A percentile compares a stretch with the other conserved stretches of the same genome.
These are phyloP conservation scores for Coemansia sp. DNA, from an alignment of 192 early-diverging fungal genomes.

Conservation along the genomic window DNA sequence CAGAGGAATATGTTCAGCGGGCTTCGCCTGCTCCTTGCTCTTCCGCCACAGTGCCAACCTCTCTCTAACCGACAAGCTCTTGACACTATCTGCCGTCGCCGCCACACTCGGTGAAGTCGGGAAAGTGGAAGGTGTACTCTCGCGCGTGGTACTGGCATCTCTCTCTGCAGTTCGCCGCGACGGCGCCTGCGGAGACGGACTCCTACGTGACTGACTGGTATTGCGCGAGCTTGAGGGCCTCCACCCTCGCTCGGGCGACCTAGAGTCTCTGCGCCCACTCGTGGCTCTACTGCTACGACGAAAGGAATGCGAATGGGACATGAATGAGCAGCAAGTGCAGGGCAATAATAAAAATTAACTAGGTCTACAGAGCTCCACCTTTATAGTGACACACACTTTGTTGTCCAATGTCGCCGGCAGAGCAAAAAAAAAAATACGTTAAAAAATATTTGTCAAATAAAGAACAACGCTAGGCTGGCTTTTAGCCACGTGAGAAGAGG, in stretches of 20 bases:
- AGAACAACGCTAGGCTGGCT: too few relatives aligned
- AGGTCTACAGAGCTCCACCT: constrained; percentile 1
- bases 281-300: constrained; percentile 38
- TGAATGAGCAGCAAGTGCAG: constrained; percentile 19
- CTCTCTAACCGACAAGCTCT: constrained; percentile 75
- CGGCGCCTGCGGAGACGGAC: neutral
- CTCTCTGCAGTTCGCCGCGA: constrained; percentile 1
- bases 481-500: too few relatives aligned
- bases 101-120: constrained; percentile 31
- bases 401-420: neutral
- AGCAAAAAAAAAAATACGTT: too few relatives aligned
- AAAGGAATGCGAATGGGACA: constrained; percentile 42
- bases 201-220: neutral
- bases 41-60: constrained; percentile 81
- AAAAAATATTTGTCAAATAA: too few relatives aligned
- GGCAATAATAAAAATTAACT: neutral
- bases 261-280: constrained; percentile 22
- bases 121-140: constrained; percentile 14
- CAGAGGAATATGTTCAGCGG: neutral
- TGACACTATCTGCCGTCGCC: constrained; percentile 62
- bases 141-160: neutral
- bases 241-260: constrained; percentile 24
- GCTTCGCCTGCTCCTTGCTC: constrained; percentile 59
- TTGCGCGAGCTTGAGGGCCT: neutral
- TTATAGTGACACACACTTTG: neutral